phyloP scores from a whole-genome alignment of 1,139 yeast genomes.

The Scheffersomyces illinoinensis region DNA sequence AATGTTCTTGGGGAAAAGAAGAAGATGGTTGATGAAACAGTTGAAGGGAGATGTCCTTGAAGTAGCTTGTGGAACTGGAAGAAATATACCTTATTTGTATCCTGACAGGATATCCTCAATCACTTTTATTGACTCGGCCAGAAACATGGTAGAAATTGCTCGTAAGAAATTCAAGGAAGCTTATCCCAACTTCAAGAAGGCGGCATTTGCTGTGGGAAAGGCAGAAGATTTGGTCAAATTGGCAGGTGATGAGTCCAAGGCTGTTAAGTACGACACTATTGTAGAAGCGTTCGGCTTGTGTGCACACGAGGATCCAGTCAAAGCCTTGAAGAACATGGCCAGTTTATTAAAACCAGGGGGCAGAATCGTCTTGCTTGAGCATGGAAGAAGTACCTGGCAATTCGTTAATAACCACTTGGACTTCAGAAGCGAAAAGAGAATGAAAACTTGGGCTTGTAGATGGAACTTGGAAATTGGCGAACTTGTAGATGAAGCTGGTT shows the following conservation, averaged over 20 bases:
- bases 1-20: conserved; percentile 76
- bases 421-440: conserved; percentile 77
- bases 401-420: conserved; percentile 81
- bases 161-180: conserved; percentile 67
- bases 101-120: conserved; percentile 63
- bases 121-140: conserved; percentile 83
- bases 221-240: conserved; percentile 78
- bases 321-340: conserved; percentile 74
- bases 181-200: conserved; percentile 67
- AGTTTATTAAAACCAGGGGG: conserved; percentile 85
- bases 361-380: conserved; percentile 81
- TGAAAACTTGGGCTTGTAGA: conserved; percentile 94
- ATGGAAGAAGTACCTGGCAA: conserved; percentile 83
- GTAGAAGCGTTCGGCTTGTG: conserved; percentile 94
- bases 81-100: conserved; percentile 77
- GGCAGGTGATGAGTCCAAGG: conserved; percentile 34
- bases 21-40: conserved; percentile 82
- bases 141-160: conserved; percentile 83
- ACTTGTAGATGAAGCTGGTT: conserved; percentile 77
- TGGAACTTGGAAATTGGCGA: conserved; percentile 95
- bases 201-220: conserved; percentile 87
- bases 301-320: conserved; percentile 91
- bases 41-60: conserved; percentile 87
- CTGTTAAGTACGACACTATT: conserved; percentile 79
- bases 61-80: conserved; percentile 94